A percentile compares a stretch with the other conserved stretches of the same genome.
phyloP scores from a whole-genome alignment of 78 protist genomes.

The Creolimax fragrantissima region DNA sequence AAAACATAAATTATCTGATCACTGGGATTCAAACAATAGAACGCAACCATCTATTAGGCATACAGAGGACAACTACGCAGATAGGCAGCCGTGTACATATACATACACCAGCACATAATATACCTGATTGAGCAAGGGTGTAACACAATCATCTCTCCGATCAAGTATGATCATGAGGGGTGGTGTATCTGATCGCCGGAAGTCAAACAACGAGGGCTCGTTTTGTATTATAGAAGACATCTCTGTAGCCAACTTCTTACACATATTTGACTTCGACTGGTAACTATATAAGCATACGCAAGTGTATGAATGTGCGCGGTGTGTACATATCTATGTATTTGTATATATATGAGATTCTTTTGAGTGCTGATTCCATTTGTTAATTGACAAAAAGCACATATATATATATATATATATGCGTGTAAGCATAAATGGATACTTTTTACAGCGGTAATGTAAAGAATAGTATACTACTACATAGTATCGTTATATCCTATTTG shows the following conservation, averaged over 20 bases:
- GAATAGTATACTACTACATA: too few species aligned
- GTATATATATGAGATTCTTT: neutral
- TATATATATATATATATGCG: neutral
- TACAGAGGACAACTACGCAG: too few species aligned
- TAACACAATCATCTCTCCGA: slow-evolving; percentile 86
- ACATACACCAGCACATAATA: too few species aligned
- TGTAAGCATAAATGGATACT: neutral
- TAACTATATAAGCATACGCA: neutral
- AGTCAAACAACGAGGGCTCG: slow-evolving; percentile 60
- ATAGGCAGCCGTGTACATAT: too few species aligned
- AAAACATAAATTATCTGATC: too few species aligned
- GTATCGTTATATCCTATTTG: too few species aligned
- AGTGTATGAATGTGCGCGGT: too few species aligned
- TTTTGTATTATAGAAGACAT: slow-evolving; percentile 25
- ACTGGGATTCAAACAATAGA: too few species aligned
- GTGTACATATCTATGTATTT: neutral
- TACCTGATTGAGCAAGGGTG: slow-evolving; percentile 81
- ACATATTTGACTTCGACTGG: neutral
- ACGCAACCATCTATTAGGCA: too few species aligned
- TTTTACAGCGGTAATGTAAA: too few species aligned
- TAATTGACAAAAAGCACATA: too few species aligned
- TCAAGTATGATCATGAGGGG: slow-evolving; percentile 79
- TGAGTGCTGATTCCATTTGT: too few species aligned
- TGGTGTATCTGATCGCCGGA: slow-evolving; percentile 41
- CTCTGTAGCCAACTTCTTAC: slow-evolving; percentile 24